Percentiles rank a stretch among this genome's conserved stretches.
phyloP scores from a whole-genome alignment of 2,329 filamentous ascomycete species.

The Fusarium nygamai region DNA sequence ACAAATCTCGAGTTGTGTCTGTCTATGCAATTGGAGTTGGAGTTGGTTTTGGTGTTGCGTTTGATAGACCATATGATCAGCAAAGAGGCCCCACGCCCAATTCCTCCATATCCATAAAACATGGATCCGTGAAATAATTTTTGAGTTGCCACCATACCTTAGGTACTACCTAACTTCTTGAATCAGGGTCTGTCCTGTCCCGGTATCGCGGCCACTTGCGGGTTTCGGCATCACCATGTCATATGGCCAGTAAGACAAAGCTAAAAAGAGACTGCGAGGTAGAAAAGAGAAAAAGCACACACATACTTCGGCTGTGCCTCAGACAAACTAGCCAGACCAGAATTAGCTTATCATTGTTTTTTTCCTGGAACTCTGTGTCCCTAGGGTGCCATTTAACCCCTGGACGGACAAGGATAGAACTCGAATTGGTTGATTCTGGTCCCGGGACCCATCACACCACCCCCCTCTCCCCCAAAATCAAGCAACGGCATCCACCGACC shows the following conservation, averaged over 20 bases:
- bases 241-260: slow-evolving; percentile 35
- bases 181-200: slow-evolving; percentile 36
- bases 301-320: slow-evolving; percentile 31
- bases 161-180: not conserved
- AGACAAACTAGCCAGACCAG: slow-evolving; percentile 24
- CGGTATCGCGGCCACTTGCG: slow-evolving; percentile 5
- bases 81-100: not conserved
- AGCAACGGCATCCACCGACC: too few species aligned
- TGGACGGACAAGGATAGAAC: slow-evolving; percentile 32
- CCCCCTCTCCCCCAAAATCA: not conserved
- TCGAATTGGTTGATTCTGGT: slow-evolving; percentile 43
- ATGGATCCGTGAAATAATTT: slow-evolving; percentile 4
- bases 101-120: slow-evolving; percentile 2
- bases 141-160: slow-evolving; percentile 13
- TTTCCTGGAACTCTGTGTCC: slow-evolving; percentile 8
- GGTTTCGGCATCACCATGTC: slow-evolving; percentile 41
- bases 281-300: slow-evolving; percentile 22
- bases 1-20: not conserved
- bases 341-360: slow-evolving; percentile 37
- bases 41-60: not conserved
- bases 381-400: slow-evolving; percentile 19
- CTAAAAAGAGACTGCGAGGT: not conserved
- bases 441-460: slow-evolving; percentile 44
- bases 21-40: not conserved
- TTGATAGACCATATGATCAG: slow-evolving; percentile 11